Conservation (phyloP, 768 basidiomycete genomes). For the Gyrodon lividus region DNA sequence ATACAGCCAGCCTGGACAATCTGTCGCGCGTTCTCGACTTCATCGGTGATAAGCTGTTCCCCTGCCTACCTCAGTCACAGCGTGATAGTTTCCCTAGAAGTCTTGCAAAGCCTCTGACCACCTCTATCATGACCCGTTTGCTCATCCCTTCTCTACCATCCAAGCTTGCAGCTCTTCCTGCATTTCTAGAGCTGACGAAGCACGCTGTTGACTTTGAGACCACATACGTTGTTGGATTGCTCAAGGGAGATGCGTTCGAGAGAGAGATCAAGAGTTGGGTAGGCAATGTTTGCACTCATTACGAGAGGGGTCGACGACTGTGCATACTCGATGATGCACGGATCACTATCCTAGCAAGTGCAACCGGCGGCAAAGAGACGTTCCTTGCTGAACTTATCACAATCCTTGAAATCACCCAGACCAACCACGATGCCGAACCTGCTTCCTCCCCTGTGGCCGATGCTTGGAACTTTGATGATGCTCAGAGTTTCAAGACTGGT, state of each 20-base stretch:
- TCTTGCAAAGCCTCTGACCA: slow-evolving; percentile 59
- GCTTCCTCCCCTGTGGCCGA: slow-evolving; percentile 26
- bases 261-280: slow-evolving; percentile 67
- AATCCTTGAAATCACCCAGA: slow-evolving; percentile 1
- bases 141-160: slow-evolving; percentile 72
- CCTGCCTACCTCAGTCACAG: slow-evolving; percentile 50
- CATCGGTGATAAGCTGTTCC: slow-evolving; percentile 55
- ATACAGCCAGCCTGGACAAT: slow-evolving; percentile 46
- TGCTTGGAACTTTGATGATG: slow-evolving; percentile 49
- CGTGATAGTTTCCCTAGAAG: slow-evolving; percentile 48
- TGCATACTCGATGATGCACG: slow-evolving; percentile 65
- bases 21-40: slow-evolving; percentile 62
- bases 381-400: slow-evolving; percentile 25
- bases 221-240: slow-evolving; percentile 45
- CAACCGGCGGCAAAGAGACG: slow-evolving; percentile 18
- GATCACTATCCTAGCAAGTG: slow-evolving; percentile 44
- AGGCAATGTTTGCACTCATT: slow-evolving; percentile 65
- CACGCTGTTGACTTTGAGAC: slow-evolving; percentile 70
- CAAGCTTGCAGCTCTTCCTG: slow-evolving; percentile 54
- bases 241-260: slow-evolving; percentile 49
- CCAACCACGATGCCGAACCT: background rate
- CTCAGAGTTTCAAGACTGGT: slow-evolving; percentile 26
- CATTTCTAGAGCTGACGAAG: slow-evolving; percentile 56
- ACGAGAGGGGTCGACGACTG: slow-evolving; percentile 72
- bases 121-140: slow-evolving; percentile 61